phyloP scores from a whole-genome alignment of 768 basidiomycete genomes.

The Leccinum uliginosum region DNA sequence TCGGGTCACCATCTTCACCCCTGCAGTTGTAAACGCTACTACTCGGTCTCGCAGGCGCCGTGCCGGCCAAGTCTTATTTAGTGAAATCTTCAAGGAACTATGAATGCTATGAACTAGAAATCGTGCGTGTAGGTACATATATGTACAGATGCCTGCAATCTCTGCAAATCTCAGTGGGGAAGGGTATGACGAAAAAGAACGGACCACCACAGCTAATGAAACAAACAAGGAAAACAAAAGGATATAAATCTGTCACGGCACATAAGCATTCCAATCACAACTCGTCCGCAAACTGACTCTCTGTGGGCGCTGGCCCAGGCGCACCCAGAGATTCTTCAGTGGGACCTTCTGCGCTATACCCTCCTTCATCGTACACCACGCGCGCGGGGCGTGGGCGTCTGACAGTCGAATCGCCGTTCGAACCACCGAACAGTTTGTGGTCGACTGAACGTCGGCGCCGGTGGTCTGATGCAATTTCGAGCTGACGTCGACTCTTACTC shows the following conservation, averaged over 20 bases:
- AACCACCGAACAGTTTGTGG: not conserved
- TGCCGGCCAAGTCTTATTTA: too few relatives aligned
- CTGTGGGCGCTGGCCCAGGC: conserved; percentile 31
- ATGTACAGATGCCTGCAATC: not conserved
- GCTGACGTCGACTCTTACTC: conserved; percentile 48
- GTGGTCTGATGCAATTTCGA: conserved; percentile 72
- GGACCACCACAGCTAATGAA: not conserved
- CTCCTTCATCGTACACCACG: conserved; percentile 5
- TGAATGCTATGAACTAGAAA: not conserved
- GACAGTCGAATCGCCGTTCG: conserved; percentile 10
- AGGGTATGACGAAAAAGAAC: not conserved
- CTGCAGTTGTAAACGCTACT: too few relatives aligned
- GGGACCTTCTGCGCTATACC: not conserved
- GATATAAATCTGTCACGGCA: not conserved
- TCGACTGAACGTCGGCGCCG: conserved; percentile 32
- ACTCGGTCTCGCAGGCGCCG: too few relatives aligned
- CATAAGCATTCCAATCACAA: not conserved
- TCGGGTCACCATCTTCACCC: too few relatives aligned
- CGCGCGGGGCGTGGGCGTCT: conserved; percentile 7
- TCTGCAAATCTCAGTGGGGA: not conserved
- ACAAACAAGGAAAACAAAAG: not conserved
- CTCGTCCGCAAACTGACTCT: conserved; percentile 30
- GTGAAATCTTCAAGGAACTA: not conserved
- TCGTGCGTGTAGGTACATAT: not conserved
- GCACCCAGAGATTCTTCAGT: conserved; percentile 11